Conservation (phyloP, 2,329 filamentous ascomycete species). For the Coniochaeta sp. region DNA sequence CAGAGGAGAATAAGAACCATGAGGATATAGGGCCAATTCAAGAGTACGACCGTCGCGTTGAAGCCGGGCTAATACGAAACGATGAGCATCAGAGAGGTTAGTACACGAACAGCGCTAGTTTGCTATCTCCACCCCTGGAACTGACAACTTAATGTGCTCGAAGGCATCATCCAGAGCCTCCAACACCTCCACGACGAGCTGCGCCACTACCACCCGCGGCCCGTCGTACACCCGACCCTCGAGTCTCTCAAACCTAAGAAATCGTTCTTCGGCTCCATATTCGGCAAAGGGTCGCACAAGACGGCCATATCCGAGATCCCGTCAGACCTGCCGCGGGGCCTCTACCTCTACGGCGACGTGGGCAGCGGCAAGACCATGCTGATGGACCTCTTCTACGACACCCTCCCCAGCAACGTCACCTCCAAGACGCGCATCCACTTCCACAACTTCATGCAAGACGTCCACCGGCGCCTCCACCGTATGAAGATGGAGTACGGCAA, state of each 20-base stretch:
- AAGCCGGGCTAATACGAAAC: conserved; percentile 65
- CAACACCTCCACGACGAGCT: conserved; percentile 86
- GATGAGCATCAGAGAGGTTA: conserved; percentile 86
- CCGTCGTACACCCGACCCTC: conserved; percentile 69
- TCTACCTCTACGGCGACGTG: conserved; percentile 95
- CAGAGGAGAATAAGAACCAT: conserved; percentile 16
- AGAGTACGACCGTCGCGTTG: conserved; percentile 82
- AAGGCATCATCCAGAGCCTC: conserved; percentile 80
- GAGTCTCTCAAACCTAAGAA: conserved; percentile 57
- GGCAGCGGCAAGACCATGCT: conserved; percentile 98
- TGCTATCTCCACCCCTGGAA: background rate
- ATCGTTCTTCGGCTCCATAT: conserved; percentile 53
- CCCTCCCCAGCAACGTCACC: conserved; percentile 69
- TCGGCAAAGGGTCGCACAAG: conserved; percentile 39
- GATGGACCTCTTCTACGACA: conserved; percentile 98
- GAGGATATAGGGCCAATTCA: conserved; percentile 62
- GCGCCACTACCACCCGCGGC: conserved; percentile 61
- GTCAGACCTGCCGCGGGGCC: conserved; percentile 69
- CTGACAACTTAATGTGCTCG: background rate
- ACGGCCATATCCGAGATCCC: conserved; percentile 49
- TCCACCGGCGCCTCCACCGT: conserved; percentile 83
- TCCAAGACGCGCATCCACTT: conserved; percentile 94
- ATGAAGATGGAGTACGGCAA: conserved; percentile 85
- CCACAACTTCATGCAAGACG: conserved; percentile 99
- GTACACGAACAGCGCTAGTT: conserved; percentile 7